These are phyloP conservation scores for Diutina sp. DNA, from an alignment of 1,139 yeast species.

Conservation along the genomic window DNA sequence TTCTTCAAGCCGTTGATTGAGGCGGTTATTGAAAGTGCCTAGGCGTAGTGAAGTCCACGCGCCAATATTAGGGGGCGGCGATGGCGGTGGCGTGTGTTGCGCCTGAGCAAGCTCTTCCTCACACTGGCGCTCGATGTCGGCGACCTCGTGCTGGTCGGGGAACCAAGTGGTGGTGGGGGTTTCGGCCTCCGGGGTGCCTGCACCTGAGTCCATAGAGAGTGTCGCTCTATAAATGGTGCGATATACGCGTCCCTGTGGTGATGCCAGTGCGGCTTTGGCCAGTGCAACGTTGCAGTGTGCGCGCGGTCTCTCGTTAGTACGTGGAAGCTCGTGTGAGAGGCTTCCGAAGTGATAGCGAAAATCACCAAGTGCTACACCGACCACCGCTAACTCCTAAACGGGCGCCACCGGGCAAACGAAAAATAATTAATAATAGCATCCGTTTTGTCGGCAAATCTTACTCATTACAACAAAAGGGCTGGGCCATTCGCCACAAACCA, in stretches of 20 bases:
- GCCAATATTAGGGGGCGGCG: background rate
- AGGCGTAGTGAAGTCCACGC: background rate
- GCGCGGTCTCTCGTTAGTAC: background rate
- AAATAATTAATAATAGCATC: too few species aligned
- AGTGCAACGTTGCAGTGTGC: background rate
- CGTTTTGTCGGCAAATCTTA: too few species aligned
- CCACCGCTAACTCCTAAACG: too few species aligned
- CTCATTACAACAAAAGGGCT: too few species aligned
- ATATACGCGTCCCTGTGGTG: background rate
- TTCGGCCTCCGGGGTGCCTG: background rate
- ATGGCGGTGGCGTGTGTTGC: background rate
- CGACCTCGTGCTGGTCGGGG: background rate
- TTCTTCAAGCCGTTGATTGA: background rate
- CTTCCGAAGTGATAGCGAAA: background rate
- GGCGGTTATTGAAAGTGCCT: background rate
- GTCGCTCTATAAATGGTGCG: background rate
- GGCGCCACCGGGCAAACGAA: too few species aligned
- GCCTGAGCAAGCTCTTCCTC: background rate
- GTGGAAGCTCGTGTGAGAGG: background rate
- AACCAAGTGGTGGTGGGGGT: background rate
- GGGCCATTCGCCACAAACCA: too few species aligned
- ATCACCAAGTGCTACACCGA: background rate
- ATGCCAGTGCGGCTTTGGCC: background rate
- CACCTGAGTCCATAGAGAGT: background rate
- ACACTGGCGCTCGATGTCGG: background rate